These are phyloP conservation scores for Syzygium aromaticum DNA, from an alignment of 345 rosid species.

Conservation along the genomic window DNA sequence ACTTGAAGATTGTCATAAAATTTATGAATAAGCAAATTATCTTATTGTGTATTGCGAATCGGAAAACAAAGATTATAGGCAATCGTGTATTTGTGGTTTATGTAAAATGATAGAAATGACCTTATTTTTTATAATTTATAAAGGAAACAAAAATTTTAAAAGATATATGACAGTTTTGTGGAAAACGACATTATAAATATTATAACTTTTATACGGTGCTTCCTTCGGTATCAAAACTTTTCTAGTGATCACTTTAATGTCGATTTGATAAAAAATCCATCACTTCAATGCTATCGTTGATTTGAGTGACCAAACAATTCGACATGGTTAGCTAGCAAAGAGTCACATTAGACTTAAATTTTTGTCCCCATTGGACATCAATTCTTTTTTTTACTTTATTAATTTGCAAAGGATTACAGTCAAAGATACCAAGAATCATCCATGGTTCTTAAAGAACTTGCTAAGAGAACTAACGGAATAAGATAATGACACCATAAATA, in stretches of 20 bases:
- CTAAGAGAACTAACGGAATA: slow-evolving; percentile 47
- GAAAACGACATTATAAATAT: no score
- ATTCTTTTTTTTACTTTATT: background rate
- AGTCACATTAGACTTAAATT: background rate
- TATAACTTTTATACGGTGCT: background rate
- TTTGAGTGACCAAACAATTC: background rate
- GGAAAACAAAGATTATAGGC: no score
- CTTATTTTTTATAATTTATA: no score
- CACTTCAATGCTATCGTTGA: fast-evolving
- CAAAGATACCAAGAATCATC: slow-evolving; percentile 70
- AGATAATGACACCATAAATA: no score
- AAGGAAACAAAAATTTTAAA: no score
- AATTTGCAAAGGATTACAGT: slow-evolving; percentile 11
- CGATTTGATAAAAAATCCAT: background rate
- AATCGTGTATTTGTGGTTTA: no score
- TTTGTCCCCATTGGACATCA: background rate
- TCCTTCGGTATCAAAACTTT: no score
- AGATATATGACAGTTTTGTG: background rate
- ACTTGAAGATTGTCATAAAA: background rate
- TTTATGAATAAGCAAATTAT: no score
- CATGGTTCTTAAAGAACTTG: slow-evolving; percentile 54
- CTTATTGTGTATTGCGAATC: background rate
- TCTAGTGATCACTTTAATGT: no score
- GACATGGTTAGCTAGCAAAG: background rate
- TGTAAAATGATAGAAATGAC: no score